Percentiles rank a stretch among this genome's conserved stretches.
phyloP scores from a whole-genome alignment of 2,329 filamentous ascomycete species.

The Hirsutella thompsonii region DNA sequence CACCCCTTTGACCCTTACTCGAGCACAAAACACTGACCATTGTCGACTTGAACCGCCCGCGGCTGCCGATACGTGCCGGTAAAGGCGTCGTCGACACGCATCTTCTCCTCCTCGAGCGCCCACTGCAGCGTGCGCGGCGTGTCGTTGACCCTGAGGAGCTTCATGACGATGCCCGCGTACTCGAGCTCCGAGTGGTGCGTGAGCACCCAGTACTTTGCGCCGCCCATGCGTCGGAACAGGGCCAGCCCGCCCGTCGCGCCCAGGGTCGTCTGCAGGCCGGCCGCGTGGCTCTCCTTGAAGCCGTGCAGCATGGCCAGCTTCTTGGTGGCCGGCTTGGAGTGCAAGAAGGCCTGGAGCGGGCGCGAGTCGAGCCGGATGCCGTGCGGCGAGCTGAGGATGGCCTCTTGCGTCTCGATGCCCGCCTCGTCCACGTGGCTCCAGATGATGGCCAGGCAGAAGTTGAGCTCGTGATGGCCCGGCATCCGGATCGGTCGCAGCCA shows the following conservation, averaged over 20 bases:
- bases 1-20: no score
- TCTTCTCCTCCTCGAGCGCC: conserved; percentile 9
- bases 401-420: conserved; percentile 8
- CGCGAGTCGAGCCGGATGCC: conserved; percentile 8
- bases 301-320: conserved; percentile 13
- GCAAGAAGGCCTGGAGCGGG: conserved; percentile 9
- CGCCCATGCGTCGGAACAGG: conserved; percentile 9
- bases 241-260: conserved; percentile 7
- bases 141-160: conserved; percentile 6
- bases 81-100: not conserved
- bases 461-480: conserved; percentile 6
- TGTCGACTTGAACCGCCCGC: not conserved
- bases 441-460: conserved; percentile 9
- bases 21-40: not conserved
- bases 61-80: not conserved
- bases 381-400: conserved; percentile 10
- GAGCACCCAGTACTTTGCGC: conserved; percentile 10
- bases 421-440: conserved; percentile 7
- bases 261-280: conserved; percentile 3
- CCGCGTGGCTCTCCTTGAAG: conserved; percentile 9
- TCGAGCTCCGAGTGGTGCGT: conserved; percentile 6
- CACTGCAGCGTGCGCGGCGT: conserved; percentile 8
- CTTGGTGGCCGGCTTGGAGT: conserved; percentile 8
- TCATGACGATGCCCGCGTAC: conserved; percentile 8
- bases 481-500: conserved; percentile 11